Evolutionary conservation across 1,139 yeast genomes (phyloP), one percentile per base, ranked within the genome.

Genomic region (Hyphopichia wangnamkhiaoensis): DNA sequence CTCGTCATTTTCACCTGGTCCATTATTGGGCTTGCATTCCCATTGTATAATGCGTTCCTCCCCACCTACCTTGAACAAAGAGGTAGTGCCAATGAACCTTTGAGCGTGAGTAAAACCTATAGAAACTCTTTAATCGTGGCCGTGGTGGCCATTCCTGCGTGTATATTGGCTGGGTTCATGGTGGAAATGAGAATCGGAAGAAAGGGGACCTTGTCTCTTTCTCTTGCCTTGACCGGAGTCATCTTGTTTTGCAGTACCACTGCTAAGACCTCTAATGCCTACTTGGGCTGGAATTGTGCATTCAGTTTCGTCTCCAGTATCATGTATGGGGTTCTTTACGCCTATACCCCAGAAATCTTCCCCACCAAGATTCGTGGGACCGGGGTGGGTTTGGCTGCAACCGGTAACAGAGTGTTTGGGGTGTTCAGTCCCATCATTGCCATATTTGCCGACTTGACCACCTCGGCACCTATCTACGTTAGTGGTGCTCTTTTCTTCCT

Each of bases 401-500:
- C 73, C 12, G 65, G 65, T 34, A 71, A 71, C 48, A 49, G 76
- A 39, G 51, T 70, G 4, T 56, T 70, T 45, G 75, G 75, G 8
- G 67, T 71, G 10, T 71, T 70, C 52, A 70, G 74, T 7, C 76
- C 76, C 20, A 64, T 70, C 31, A 68, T 71, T 44, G 75, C 72
- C 21, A 70, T 69, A 24, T 69, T 52, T 43, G 76, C 75, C 2
- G 65, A 70, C 44, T 61, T 70, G 45, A 56, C 64, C 10, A 68
- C 74, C 3, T 57, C 72, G 6, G 75, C 71, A 2, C 76, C 76
- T 1, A 69, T 70, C 20, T 70, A 56, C 46, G 74, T 69, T 2
- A 62, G 71, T 37, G 76, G 76, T 1, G 73, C 75, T 0, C 53
- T 70, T 25, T 70, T 70, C 41, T 42, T 71, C 21, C 44, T 58